Conservation (phyloP, 179 eudicot genomes). For the Spinacia oleracea region DNA sequence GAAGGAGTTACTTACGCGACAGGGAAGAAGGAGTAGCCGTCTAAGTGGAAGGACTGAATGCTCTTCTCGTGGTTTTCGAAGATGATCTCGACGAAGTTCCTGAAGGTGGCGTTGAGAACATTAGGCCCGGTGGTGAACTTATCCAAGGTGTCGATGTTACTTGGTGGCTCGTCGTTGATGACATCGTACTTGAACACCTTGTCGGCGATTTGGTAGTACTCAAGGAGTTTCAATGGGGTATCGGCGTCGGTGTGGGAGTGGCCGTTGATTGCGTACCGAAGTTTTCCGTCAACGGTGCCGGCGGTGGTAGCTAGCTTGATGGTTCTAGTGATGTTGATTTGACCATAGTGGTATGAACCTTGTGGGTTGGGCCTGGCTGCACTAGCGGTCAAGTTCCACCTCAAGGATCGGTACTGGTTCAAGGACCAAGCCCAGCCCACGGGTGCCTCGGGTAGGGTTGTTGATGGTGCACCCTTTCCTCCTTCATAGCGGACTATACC, state of each 20-base stretch:
- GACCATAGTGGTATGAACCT: constrained; percentile 65
- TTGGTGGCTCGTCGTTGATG: constrained; percentile 39
- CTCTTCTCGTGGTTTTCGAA: constrained; percentile 67
- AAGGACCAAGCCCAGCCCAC: constrained; percentile 37
- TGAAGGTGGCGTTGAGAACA: constrained; percentile 51
- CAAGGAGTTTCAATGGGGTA: constrained; percentile 63
- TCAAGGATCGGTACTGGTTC: constrained; percentile 41
- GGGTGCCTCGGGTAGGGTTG: constrained; percentile 41
- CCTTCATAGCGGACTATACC: constrained; percentile 42
- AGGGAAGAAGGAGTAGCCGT: constrained; percentile 64
- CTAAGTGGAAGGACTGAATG: constrained; percentile 58
- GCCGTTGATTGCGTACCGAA: constrained; percentile 57
- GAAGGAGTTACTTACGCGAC: constrained; percentile 53
- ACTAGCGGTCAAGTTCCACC: constrained; percentile 61
- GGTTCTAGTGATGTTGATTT: constrained; percentile 60
- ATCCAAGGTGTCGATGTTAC: constrained; percentile 19
- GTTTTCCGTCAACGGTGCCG: constrained; percentile 46
- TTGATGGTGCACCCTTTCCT: constrained; percentile 37
- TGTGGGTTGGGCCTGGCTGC: constrained; percentile 79
- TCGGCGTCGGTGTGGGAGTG: constrained; percentile 49
- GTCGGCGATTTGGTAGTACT: constrained; percentile 43
- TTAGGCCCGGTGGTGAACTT: constrained; percentile 41
- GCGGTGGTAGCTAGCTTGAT: constrained; percentile 43
- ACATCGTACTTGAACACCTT: constrained; percentile 49
- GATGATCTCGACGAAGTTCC: constrained; percentile 60